Evolutionary conservation across 2,329 filamentous ascomycete genomes (phyloP).

Genomic region (Epichloe gansuensis): DNA sequence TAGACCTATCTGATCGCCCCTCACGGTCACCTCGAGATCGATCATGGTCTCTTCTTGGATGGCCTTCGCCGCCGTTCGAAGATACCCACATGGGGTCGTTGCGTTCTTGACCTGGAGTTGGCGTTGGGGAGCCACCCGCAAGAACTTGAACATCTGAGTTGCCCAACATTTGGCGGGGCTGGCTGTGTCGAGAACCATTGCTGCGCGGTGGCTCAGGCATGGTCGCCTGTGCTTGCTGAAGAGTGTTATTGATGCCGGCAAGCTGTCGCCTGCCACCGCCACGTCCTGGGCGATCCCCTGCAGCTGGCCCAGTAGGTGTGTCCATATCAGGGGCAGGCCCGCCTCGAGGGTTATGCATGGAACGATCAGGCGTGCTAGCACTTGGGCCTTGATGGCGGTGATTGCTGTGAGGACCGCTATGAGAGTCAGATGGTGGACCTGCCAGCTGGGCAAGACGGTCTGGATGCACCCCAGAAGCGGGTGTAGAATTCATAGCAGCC

Average conservation of each 20-base stretch:
- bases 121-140: conserved; percentile 38
- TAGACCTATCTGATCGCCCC: conserved; percentile 25
- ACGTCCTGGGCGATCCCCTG: conserved; percentile 22
- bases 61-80: conserved; percentile 20
- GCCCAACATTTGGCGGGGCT: conserved; percentile 30
- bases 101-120: conserved; percentile 36
- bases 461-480: conserved; percentile 31
- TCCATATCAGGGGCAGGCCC: conserved; percentile 14
- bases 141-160: conserved; percentile 45
- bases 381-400: conserved; percentile 15
- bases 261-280: conserved; percentile 39
- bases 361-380: conserved; percentile 15
- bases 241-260: conserved; percentile 45
- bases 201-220: conserved; percentile 24
- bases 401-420: conserved; percentile 16
- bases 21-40: conserved; percentile 31
- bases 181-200: conserved; percentile 20
- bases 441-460: conserved; percentile 37
- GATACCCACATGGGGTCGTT: conserved; percentile 26
- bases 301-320: conserved; percentile 23
- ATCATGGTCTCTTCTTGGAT: conserved; percentile 26
- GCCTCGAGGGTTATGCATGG: conserved; percentile 10
- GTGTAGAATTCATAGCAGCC: conserved; percentile 13
- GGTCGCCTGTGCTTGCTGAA: conserved; percentile 37
- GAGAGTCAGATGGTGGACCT: conserved; percentile 16